Percentiles rank a stretch among this genome's conserved stretches.
Evolutionary conservation across 108 stramenopile species (phyloP).

Genomic region (Fistulifera pelliculosa): DNA sequence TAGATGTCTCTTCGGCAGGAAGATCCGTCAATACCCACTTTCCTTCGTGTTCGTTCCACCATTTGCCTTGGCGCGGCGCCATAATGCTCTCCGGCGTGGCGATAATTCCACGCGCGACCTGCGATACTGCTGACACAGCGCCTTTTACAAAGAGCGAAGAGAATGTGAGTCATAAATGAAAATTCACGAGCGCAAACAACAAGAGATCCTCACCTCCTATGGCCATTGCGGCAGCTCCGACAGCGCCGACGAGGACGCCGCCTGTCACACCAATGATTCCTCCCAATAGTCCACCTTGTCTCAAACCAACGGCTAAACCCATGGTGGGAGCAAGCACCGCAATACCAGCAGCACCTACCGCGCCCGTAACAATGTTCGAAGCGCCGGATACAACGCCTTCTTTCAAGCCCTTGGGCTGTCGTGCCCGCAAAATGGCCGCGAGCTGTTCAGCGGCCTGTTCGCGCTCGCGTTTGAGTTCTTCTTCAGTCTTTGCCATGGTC

Average conservation of each 20-base stretch:
- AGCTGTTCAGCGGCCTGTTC: slow-evolving; percentile 30
- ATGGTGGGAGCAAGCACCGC: slow-evolving; percentile 47
- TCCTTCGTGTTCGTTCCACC: slow-evolving; percentile 75
- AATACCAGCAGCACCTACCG: slow-evolving; percentile 63
- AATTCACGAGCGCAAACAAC: not conserved
- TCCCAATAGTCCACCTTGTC: slow-evolving; percentile 5
- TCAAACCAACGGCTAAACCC: slow-evolving; percentile 18
- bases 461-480: slow-evolving; percentile 28
- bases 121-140: slow-evolving; percentile 31
- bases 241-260: slow-evolving; percentile 41
- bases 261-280: slow-evolving; percentile 20
- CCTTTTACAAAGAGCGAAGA: slow-evolving; percentile 13
- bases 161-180: not conserved
- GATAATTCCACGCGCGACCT: slow-evolving; percentile 52
- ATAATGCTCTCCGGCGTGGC: slow-evolving; percentile 48
- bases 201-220: slow-evolving; percentile 21
- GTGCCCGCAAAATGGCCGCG: slow-evolving; percentile 13
- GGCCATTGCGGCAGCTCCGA: slow-evolving; percentile 39
- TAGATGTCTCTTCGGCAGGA: slow-evolving; percentile 8
- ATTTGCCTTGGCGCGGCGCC: slow-evolving; percentile 59
- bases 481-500: slow-evolving; percentile 9
- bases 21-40: slow-evolving; percentile 15
- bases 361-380: slow-evolving; percentile 49
- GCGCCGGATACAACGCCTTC: slow-evolving; percentile 40
- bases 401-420: slow-evolving; percentile 34